Evolutionary conservation across 148 eudicot genomes (phyloP).

Genomic region (Chenopodium berlandieri): DNA sequence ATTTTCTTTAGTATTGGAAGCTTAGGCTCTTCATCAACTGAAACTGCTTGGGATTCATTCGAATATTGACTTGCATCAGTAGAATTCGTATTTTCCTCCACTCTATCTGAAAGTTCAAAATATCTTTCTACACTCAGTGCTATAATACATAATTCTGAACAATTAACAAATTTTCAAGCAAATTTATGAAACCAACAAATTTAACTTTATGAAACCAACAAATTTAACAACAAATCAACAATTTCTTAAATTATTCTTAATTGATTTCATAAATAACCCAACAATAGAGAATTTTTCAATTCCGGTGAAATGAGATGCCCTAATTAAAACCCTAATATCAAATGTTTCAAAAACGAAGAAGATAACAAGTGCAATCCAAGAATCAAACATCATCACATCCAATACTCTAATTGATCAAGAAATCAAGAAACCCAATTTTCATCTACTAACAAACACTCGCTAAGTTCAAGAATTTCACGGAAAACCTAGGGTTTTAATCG

Average conservation of each 20-base stretch:
- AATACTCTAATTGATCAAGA: not conserved
- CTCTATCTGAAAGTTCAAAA: constrained; percentile 35
- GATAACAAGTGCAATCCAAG: not conserved
- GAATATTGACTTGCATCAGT: constrained; percentile 38
- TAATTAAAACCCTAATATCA: not conserved
- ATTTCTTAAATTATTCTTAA: no score
- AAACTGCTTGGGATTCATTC: constrained; percentile 31
- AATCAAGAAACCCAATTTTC: not conserved
- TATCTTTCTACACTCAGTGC: constrained; percentile 6
- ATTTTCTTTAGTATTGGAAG: constrained; percentile 71
- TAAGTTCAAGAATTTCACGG: not conserved
- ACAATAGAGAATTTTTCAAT: not conserved
- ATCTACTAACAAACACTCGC: no score
- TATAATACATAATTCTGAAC: not conserved
- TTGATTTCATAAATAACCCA: not conserved
- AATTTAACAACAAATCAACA: not conserved
- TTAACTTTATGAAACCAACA: not conserved
- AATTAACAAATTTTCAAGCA: not conserved
- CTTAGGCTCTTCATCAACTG: constrained; percentile 53
- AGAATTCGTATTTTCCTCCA: constrained; percentile 29
- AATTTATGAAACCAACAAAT: not conserved
- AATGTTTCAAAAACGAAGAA: not conserved
- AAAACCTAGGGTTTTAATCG: constrained; percentile 3
- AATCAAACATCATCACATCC: not conserved
- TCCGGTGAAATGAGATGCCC: not conserved